Evolutionary conservation across 2,329 filamentous ascomycete genomes (phyloP).

Genomic region (Fusarium circinatum): DNA sequence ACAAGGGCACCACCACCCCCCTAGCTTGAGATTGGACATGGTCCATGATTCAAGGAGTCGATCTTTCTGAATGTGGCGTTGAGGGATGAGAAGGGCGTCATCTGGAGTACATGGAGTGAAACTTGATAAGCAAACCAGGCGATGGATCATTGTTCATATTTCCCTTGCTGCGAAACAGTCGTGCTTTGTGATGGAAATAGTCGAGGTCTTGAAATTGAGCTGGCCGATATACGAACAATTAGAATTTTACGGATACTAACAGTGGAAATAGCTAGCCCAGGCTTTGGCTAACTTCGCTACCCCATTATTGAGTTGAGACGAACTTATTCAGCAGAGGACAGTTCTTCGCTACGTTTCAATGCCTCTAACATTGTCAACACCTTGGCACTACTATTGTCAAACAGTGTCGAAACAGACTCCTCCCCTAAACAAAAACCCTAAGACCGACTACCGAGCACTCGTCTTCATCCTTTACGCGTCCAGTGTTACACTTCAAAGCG

Average conservation of each 20-base stretch:
- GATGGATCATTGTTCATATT: conserved; percentile 8
- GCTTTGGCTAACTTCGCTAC: not conserved
- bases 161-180: not conserved
- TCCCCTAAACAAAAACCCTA: conserved; percentile 13
- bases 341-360: conserved; percentile 3
- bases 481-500: conserved; percentile 28
- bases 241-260: conserved; percentile 9
- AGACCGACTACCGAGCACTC: not conserved
- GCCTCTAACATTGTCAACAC: not conserved
- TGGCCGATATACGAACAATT: conserved; percentile 1
- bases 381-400: conserved; percentile 8
- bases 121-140: conserved; percentile 2
- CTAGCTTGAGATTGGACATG: conserved; percentile 22
- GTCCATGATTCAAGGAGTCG: conserved; percentile 40
- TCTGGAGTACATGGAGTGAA: conserved; percentile 24
- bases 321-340: conserved; percentile 4
- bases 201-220: not conserved
- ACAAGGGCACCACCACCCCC: conserved; percentile 35
- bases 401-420: conserved; percentile 28
- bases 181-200: not conserved
- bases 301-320: conserved; percentile 14
- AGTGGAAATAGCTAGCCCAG: conserved; percentile 31
- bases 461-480: conserved; percentile 19
- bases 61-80: conserved; percentile 34
- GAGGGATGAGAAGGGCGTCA: conserved; percentile 32